A percentile compares a stretch with the other conserved stretches of the same genome.
Conservation (phyloP, 176 grass and related monocot genomes). For the Zea mays region Zm-B73-REFERENCE-NAM-5.0 NC_050098.1:153167001-153167500, state of each 20-base stretch:
- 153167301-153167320: conserved; percentile 20
- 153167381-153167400: not conserved
- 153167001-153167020: conserved; percentile 15
- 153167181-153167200: not conserved
- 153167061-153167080: not conserved
- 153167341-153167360: not conserved
- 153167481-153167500: not conserved
- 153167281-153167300: conserved; percentile 8
- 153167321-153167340: conserved; percentile 12
- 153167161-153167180: not conserved
- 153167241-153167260: not conserved
- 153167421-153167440: conserved; percentile 3
- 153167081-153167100: not conserved
- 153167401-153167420: not conserved
- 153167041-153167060: conserved; percentile 28
- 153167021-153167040: conserved; percentile 7
- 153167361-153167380: not conserved
- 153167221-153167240: not conserved
- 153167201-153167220: not conserved
- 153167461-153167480: conserved; percentile 21
- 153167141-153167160: not conserved
- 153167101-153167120: not conserved
- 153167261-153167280: not conserved
- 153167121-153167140: conserved; percentile 9
- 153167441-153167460: not conserved